Evolutionary conservation across 139 green algal species (phyloP).

Genomic region (Chlorella sorokiniana): DNA sequence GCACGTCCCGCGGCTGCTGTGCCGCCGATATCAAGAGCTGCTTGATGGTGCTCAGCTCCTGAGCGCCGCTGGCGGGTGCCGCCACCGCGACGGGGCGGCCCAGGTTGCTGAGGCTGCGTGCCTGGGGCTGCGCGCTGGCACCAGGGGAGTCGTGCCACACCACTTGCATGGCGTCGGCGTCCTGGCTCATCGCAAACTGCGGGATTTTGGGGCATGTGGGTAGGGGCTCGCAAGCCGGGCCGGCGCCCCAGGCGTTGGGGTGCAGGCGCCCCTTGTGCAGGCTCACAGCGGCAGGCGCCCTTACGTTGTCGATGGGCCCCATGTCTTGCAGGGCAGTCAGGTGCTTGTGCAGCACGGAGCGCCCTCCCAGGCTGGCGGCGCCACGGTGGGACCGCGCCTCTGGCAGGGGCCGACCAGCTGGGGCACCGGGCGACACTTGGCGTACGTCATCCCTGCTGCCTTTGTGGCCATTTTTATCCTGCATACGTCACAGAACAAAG

Average conservation of each 20-base stretch:
- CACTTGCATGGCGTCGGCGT: slow-evolving; percentile 27
- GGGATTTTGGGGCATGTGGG: background rate
- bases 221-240: too few species aligned
- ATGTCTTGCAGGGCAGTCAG: slow-evolving; percentile 15
- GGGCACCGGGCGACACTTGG: background rate
- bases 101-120: slow-evolving; percentile 5
- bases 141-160: slow-evolving; percentile 33
- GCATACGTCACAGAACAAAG: too few species aligned
- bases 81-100: background rate
- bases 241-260: too few species aligned
- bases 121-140: background rate
- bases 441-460: too few species aligned
- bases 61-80: background rate
- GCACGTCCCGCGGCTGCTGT: slow-evolving; percentile 23
- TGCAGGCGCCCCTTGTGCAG: too few species aligned
- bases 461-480: too few species aligned
- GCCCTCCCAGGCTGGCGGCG: too few species aligned
- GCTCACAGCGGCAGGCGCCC: background rate
- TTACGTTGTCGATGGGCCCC: background rate
- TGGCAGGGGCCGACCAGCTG: too few species aligned
- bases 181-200: slow-evolving; percentile 27
- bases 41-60: slow-evolving; percentile 27
- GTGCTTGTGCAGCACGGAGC: background rate
- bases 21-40: slow-evolving; percentile 24
- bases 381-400: too few species aligned